A percentile compares a stretch with the other conserved stretches of the same genome.
Conservation (phyloP, 1,284 basidiomycete species). For the Chalciporus piperatoides region DNA sequence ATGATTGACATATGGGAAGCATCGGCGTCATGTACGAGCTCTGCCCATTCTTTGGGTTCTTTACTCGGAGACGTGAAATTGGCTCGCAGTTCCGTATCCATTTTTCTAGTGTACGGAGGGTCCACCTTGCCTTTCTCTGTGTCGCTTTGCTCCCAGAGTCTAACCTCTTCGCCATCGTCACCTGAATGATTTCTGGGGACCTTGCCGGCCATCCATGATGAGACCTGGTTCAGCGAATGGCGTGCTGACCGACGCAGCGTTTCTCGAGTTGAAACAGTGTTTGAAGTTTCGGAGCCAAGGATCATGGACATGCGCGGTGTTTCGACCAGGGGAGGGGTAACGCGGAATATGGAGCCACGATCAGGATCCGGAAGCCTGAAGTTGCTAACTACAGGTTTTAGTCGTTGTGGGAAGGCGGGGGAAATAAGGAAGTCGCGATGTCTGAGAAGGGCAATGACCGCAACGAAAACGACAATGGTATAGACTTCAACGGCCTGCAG, state of each 20-base stretch:
- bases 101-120: slow-evolving; percentile 4
- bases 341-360: slow-evolving; percentile 29
- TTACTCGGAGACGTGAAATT: slow-evolving; percentile 3
- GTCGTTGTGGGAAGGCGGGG: background rate
- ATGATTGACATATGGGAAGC: slow-evolving; percentile 1
- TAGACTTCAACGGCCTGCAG: slow-evolving; percentile 67
- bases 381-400: background rate
- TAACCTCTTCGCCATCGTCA: slow-evolving; percentile 29
- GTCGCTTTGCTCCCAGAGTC: slow-evolving; percentile 36
- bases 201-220: slow-evolving; percentile 34
- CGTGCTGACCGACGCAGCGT: slow-evolving; percentile 18
- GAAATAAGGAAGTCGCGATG: slow-evolving; percentile 9
- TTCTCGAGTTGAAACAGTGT: slow-evolving; percentile 18
- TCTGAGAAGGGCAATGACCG: slow-evolving; percentile 48
- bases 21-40: slow-evolving; percentile 7
- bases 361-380: slow-evolving; percentile 26
- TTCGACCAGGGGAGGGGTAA: slow-evolving; percentile 30
- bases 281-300: slow-evolving; percentile 6
- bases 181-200: slow-evolving; percentile 24
- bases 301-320: slow-evolving; percentile 25
- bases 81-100: background rate
- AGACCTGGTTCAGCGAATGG: slow-evolving; percentile 31
- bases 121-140: slow-evolving; percentile 26
- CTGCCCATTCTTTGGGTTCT: slow-evolving; percentile 8
- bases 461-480: slow-evolving; percentile 53